Base-by-base conservation (phyloP, 176 grass and related monocot species). In the Oryza nivara region DNA sequence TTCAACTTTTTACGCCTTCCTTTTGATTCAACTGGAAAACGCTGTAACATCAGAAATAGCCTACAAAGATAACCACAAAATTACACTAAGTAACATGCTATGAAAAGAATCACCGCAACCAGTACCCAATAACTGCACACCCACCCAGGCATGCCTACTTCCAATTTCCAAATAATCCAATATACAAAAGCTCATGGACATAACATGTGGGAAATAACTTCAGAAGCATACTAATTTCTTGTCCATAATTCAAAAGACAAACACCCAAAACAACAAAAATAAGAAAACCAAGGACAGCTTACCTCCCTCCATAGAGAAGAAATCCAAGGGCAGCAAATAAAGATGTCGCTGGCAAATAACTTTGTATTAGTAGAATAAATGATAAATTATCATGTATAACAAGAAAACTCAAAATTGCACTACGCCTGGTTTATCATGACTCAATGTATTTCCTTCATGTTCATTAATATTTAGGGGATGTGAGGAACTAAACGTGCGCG, bases 261-360 rank as follows among this genome's bases (percentile, higher is more conserved):
- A 23, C 56, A 60, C 13, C 26, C 16, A 40, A 76, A 60, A 72
- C 0, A 72, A 72, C 4, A 23, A 22, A 10, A 63, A 19, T 6
- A 61, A 26, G 5, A 72, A 72, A 17, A 41, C 3, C 56, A 28
- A 76, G 83, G 16, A 81, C 30, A 44, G 17, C 51, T 83, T 84
- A 93, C 92, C 92, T 93, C 44, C 92, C 92, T 65, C 92, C 92
- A 80, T 90, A 93, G 78, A 93, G 92, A 54, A 90, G 85, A 51
- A 93, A 93, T 13, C 82, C 92, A 67, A 86, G 66, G 17, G 88
- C 92, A 68, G 74, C 74, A 64, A 88, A 93, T 26, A 90, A 80
- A 51, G 88, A 93, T 38, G 89, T 86, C 47, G 73, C 88, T 93
- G 86, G 67, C 38, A 81, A 58, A 68, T 72, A 79, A 20, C 65